These are phyloP conservation scores for Penstemon newberryi DNA, from an alignment of 257 asterid species.

Conservation along the genomic window DNA sequence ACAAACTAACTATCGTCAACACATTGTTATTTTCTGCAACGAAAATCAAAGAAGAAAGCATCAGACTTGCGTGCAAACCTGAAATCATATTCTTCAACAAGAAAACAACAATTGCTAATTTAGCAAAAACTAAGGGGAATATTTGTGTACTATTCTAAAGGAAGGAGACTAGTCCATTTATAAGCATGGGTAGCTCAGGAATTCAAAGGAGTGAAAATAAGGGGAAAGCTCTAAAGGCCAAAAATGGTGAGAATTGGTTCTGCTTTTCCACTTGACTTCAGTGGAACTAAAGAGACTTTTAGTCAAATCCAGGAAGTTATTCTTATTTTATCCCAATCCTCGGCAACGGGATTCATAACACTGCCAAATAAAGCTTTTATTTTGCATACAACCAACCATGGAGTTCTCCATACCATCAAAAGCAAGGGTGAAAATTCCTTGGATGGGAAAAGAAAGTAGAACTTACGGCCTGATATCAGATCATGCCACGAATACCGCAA, in stretches of 20 bases:
- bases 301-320: no score
- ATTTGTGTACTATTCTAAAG: no score
- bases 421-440: slow-evolving; percentile 19
- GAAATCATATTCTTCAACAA: slow-evolving; percentile 3
- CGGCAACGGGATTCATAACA: background rate
- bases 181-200: no score
- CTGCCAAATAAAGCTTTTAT: background rate
- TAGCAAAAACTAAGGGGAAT: no score
- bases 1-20: slow-evolving; percentile 72
- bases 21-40: slow-evolving; percentile 77
- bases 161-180: no score
- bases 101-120: background rate
- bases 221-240: no score
- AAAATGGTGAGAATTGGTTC: no score
- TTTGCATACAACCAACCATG: slow-evolving; percentile 14
- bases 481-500: slow-evolving; percentile 90
- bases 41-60: slow-evolving; percentile 30
- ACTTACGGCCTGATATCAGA: slow-evolving; percentile 71
- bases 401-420: slow-evolving; percentile 20
- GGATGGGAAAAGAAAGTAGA: slow-evolving; percentile 10
- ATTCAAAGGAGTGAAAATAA: no score
- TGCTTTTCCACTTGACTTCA: no score
- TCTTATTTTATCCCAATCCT: no score
- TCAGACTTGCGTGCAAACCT: slow-evolving; percentile 21
- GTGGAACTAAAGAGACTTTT: no score